Conservation (phyloP, 257 asterid genomes). For the Solanum chiquidenum region DNA sequence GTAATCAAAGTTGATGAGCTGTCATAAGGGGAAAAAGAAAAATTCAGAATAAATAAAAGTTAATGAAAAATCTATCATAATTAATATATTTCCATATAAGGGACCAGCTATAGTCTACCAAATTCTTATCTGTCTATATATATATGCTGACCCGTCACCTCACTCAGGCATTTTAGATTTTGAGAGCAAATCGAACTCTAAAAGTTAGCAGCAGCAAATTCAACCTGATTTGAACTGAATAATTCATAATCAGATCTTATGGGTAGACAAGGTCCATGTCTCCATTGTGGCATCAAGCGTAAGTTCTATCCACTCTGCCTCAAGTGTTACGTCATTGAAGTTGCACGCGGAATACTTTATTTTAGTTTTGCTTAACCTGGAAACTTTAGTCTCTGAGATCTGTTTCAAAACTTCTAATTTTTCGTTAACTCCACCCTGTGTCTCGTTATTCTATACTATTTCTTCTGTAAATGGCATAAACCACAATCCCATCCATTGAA, state of each 20-base stretch:
- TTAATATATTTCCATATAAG: background rate
- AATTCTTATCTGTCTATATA: background rate
- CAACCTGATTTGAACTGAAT: background rate
- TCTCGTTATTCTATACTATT: background rate
- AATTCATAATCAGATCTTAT: background rate
- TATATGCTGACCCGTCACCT: background rate
- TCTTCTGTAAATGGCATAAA: background rate
- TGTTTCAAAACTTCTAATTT: background rate
- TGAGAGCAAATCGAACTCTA: background rate
- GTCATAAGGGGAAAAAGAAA: background rate
- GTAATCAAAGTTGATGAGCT: background rate
- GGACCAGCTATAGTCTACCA: background rate
- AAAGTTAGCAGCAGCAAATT: background rate
- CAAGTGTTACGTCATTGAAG: background rate
- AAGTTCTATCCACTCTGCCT: background rate
- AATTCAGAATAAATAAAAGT: background rate
- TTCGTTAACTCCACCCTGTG: background rate
- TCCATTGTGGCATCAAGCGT: slow-evolving; percentile 12
- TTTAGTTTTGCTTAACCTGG: background rate
- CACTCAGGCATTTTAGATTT: background rate
- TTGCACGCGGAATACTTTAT: background rate
- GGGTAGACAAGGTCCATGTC: slow-evolving; percentile 16
- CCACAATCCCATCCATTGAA: background rate
- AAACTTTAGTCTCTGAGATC: background rate
- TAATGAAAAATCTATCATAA: background rate